Evolutionary conservation across 352 stramenopile species (phyloP), one percentile per base, ranked within the genome.

Genomic region (Pythium dissimile): DNA sequence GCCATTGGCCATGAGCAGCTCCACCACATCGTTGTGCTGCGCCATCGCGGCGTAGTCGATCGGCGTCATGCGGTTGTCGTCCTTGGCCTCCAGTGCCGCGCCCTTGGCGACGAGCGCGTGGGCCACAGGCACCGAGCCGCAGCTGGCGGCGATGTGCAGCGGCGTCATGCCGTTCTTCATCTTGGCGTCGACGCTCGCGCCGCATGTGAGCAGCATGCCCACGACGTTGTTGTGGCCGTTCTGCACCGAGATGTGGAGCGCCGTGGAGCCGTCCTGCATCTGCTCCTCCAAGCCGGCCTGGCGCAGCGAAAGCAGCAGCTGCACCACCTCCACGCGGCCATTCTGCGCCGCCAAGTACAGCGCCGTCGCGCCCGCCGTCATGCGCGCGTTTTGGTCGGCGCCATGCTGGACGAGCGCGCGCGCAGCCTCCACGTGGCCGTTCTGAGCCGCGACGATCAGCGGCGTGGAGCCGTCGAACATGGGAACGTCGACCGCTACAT

Each of bases 201-300:
- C 77, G 41, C 69, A 75, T 20, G 80, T 62, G 12, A 89, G 70
- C 39, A 93, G 66, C 31, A 87, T 54, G 61, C 81, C 65, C 24
- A 90, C 75, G 16, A 88, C 67, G 20, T 88, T 55, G 32, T 71
- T 73, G 68, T 91, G 78, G 34, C 77, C 77, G 49, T 85, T 83
- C 44, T 85, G 69, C 61, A 86, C 84, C 10, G 84, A 72, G 21
- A 67, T 67, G 50, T 71, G 64, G 15, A 71, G 54, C 35, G 64
- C 41, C 32, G 64, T 71, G 18, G 62, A 63, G 51, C 57, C 64
- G 49, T 67, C 51, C 50, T 54, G 35, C 62, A 70, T 65, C 13
- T 49, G 45, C 28, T 24, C 21, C 13, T 65, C 62, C 34, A 59
- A 21, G 16, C 62, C 31, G n/a, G 39, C 50, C 54, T 68, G 37